A percentile compares a stretch with the other conserved stretches of the same genome.
phyloP scores from a whole-genome alignment of 2,329 filamentous ascomycete species.

The Fusarium udum region DNA sequence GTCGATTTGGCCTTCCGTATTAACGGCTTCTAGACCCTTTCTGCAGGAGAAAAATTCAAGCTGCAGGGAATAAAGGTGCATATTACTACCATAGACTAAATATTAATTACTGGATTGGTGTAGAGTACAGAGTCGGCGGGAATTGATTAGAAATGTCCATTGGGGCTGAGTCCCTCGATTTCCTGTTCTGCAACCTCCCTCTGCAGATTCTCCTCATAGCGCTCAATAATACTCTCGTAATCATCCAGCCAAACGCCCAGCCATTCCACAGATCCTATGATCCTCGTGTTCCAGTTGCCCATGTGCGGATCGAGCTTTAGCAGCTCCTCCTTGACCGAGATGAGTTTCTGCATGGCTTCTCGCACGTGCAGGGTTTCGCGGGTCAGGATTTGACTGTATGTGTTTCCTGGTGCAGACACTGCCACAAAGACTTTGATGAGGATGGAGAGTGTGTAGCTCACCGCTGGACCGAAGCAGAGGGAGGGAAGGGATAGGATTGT shows the following conservation, averaged over 20 bases:
- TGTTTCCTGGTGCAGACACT: conserved; percentile 26
- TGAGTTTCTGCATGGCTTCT: conserved; percentile 19
- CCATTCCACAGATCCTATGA: conserved; percentile 32
- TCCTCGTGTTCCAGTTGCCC: conserved; percentile 31
- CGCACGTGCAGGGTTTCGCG: conserved; percentile 4
- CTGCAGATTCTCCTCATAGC: conserved; percentile 28
- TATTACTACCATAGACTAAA: not conserved
- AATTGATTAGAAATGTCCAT: conserved; percentile 20
- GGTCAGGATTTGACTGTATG: conserved; percentile 12
- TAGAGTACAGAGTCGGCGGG: not conserved
- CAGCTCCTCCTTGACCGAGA: conserved; percentile 8
- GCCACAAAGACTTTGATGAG: conserved; percentile 31
- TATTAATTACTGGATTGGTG: not conserved
- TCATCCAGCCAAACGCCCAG: conserved; percentile 20
- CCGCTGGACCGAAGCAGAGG: conserved; percentile 24
- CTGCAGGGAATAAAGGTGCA: not conserved
- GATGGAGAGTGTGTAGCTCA: conserved; percentile 28
- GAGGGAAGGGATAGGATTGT: conserved; percentile 17
- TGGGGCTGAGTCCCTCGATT: conserved; percentile 26
- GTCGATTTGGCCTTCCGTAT: not conserved
- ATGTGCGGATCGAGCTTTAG: conserved; percentile 26
- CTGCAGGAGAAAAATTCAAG: not conserved
- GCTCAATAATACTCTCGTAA: conserved; percentile 25
- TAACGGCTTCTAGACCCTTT: conserved; percentile 17
- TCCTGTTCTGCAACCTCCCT: conserved; percentile 20